Conservation (phyloP, 164 flowering plant species). For the Cinnamomum chago region DNA sequence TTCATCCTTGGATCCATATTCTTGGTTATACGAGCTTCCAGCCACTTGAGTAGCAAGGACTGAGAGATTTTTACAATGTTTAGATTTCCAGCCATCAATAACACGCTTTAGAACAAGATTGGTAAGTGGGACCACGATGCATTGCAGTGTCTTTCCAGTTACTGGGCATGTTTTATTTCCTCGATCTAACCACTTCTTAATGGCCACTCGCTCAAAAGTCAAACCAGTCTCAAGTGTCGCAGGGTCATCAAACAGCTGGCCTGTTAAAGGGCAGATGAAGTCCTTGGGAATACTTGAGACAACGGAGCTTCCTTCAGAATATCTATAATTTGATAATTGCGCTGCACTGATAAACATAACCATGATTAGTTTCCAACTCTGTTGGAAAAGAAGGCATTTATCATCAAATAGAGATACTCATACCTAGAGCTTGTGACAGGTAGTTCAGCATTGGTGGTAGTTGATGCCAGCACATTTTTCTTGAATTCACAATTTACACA, state of each 20-base stretch:
- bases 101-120: conserved; percentile 58
- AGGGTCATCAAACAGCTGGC: conserved; percentile 62
- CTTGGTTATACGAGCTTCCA: conserved; percentile 16
- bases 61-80: conserved; percentile 32
- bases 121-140: conserved; percentile 36
- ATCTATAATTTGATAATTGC: conserved; percentile 18
- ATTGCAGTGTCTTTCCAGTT: conserved; percentile 42
- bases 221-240: conserved; percentile 78
- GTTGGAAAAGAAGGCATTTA: not conserved
- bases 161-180: conserved; percentile 63
- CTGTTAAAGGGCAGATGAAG: conserved; percentile 64
- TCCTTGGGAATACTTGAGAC: conserved; percentile 45
- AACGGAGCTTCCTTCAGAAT: conserved; percentile 25
- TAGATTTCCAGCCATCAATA: conserved; percentile 54
- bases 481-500: conserved; percentile 32
- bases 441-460: not conserved
- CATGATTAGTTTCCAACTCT: conserved; percentile 7
- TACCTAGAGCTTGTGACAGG: conserved; percentile 4
- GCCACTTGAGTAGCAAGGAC: conserved; percentile 30
- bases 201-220: conserved; percentile 59
- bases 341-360: conserved; percentile 29
- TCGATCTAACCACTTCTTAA: conserved; percentile 49
- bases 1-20: conserved; percentile 30
- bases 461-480: not conserved
- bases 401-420: not conserved